Percentiles rank a stretch among this genome's conserved stretches.
These are phyloP conservation scores for Alternaria conjuncta DNA, from an alignment of 2,329 filamentous ascomycete genomes.

Conservation along the genomic window DNA sequence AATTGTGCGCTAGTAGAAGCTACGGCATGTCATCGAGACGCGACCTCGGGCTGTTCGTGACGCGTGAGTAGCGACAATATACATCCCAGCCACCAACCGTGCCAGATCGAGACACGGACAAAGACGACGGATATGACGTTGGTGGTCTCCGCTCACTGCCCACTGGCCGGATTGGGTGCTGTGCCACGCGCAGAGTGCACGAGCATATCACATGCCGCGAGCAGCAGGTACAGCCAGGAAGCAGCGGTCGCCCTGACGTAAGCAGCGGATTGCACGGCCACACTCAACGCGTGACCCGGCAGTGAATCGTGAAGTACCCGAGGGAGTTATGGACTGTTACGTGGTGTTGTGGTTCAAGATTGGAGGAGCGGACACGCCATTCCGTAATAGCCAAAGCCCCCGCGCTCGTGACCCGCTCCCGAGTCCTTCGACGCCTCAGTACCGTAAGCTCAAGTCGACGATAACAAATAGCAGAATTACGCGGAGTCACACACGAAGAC, in stretches of 20 bases:
- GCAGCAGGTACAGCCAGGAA: constrained; percentile 5
- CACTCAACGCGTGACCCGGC: neutral
- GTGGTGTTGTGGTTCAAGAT: neutral
- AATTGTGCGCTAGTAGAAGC: neutral
- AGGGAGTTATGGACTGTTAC: neutral
- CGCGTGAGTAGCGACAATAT: neutral
- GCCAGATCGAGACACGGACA: neutral
- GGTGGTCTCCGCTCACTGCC: neutral
- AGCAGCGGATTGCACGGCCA: neutral
- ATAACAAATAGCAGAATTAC: constrained; percentile 5
- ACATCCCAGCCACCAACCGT: neutral
- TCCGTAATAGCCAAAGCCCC: constrained; percentile 5
- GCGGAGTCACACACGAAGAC: constrained; percentile 10
- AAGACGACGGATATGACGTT: neutral
- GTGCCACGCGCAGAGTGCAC: constrained; percentile 16
- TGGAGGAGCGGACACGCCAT: constrained; percentile 2
- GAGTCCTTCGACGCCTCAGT: neutral
- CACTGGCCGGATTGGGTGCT: constrained; percentile 6
- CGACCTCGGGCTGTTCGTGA: neutral
- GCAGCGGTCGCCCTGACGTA: neutral
- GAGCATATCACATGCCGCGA: constrained; percentile 6
- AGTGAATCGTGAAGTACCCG: neutral
- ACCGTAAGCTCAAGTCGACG: neutral
- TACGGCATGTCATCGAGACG: neutral
- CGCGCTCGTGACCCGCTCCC: constrained; percentile 14